Percentiles rank a stretch among this genome's conserved stretches.
Evolutionary conservation across 2,329 filamentous ascomycete species (phyloP).

Genomic region (Aspergillus spinulosporus): DNA sequence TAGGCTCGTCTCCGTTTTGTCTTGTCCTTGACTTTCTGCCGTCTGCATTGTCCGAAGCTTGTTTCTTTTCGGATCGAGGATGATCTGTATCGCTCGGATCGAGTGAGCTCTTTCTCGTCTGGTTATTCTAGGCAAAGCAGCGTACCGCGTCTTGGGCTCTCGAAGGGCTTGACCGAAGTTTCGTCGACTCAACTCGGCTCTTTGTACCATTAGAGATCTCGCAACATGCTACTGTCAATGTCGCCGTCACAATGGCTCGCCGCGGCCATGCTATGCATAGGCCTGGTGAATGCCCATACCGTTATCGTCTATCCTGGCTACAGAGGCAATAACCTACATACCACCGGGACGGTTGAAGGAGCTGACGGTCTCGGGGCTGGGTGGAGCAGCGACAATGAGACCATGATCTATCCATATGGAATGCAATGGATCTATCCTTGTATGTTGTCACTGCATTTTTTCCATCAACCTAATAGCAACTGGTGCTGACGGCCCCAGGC

Average conservation of each 20-base stretch:
- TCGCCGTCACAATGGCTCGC: slow-evolving; percentile 33
- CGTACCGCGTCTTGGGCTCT: not conserved
- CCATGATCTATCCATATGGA: slow-evolving; percentile 71
- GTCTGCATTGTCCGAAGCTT: slow-evolving; percentile 20
- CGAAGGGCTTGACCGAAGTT: not conserved
- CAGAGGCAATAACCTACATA: slow-evolving; percentile 81
- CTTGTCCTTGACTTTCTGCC: slow-evolving; percentile 6
- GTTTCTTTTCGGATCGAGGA: slow-evolving; percentile 14
- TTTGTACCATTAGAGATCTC: not conserved
- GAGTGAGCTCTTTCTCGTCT: slow-evolving; percentile 6
- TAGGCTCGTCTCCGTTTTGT: slow-evolving; percentile 2
- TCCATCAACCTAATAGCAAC: not conserved
- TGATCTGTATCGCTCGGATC: slow-evolving; percentile 5
- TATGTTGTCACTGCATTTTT: slow-evolving; percentile 49
- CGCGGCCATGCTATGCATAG: slow-evolving; percentile 37
- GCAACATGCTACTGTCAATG: slow-evolving; percentile 30
- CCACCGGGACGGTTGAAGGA: slow-evolving; percentile 61
- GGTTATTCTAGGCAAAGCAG: slow-evolving; percentile 3
- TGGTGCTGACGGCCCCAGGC: slow-evolving; percentile 55
- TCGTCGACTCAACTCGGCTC: too few relatives aligned
- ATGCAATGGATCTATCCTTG: slow-evolving; percentile 97
- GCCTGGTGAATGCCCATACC: slow-evolving; percentile 59
- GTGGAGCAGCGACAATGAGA: slow-evolving; percentile 43
- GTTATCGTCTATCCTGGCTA: slow-evolving; percentile 84
- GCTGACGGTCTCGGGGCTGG: slow-evolving; percentile 49